These are phyloP conservation scores for Bryum argenteum DNA, from an alignment of 225 moss, liverwort and hornwort species.

Conservation along the genomic window DNA sequence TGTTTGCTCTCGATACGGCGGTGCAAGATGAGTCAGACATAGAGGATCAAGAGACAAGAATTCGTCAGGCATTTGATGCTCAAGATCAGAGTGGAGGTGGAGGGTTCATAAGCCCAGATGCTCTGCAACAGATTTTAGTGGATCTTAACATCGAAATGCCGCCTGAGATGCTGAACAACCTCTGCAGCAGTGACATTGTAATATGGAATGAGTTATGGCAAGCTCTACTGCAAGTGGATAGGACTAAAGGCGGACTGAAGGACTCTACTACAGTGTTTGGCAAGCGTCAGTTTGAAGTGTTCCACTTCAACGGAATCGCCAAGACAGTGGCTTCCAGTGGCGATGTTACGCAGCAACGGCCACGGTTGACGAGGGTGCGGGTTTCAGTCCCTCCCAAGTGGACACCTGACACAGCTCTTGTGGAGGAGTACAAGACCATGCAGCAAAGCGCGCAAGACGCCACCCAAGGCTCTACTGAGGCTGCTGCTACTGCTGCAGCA, in stretches of 20 bases:
- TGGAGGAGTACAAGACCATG: constrained; percentile 65
- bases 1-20: constrained; percentile 76
- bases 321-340: constrained; percentile 83
- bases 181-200: constrained; percentile 87
- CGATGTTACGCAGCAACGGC: constrained; percentile 74
- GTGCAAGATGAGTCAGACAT: constrained; percentile 94
- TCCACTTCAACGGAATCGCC: constrained; percentile 97
- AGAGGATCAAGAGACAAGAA: constrained; percentile 78
- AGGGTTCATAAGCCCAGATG: constrained; percentile 87
- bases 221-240: constrained; percentile 75
- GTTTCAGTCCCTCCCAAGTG: constrained; percentile 97
- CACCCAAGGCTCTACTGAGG: constrained; percentile 27
- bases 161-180: constrained; percentile 69
- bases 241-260: constrained; percentile 80
- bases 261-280: constrained; percentile 59
- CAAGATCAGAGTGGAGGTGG: constrained; percentile 97
- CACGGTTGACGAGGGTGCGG: constrained; percentile 71
- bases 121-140: constrained; percentile 68
- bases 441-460: constrained; percentile 36
- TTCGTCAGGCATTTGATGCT: constrained; percentile 90
- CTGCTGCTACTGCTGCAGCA: constrained; percentile 41
- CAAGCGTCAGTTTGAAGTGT: constrained; percentile 83
- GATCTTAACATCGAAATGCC: constrained; percentile 84
- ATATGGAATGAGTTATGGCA: constrained; percentile 99
- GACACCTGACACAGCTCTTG: constrained; percentile 84